Base-by-base conservation (phyloP, 2,329 filamentous ascomycete species). In the Fusarium brachygibbosum region DNA sequence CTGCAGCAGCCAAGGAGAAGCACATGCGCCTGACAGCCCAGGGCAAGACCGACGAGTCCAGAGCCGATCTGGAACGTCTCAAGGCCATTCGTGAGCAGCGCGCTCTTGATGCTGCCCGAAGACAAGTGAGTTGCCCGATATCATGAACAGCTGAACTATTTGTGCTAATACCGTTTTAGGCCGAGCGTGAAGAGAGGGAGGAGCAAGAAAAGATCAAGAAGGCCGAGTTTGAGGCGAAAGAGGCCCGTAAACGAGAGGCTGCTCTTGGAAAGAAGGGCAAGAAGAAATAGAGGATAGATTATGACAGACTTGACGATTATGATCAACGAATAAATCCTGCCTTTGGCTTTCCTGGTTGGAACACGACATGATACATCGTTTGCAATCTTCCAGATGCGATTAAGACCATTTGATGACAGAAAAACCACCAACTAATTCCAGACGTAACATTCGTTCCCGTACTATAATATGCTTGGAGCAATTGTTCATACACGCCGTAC, bases 41-140 rank as follows among this genome's bases (percentile, higher is more conserved):
- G 77, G 95, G 95, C 76, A 98, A 98, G 89, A 98, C 96, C 44
- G 96, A 99, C 65, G 93, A 98, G 85, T 94, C 95, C 48, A 91
- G 93, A 79, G 91, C 93, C 7, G 96, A 99, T 81, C 77, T 98
- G 72, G 95, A 93, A 62, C 88, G 96, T 58, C 82, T 99, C 76
- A 89, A 85, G 79, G 78, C 95, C 63, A 93, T 99, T 71, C 89
- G 90, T 48, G 93, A 97, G 85, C 91, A 93, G 83, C 88, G 96
- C 68, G 94, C 93, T 75, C 90, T 91, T 21, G 95, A 97, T 76
- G 89, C 93, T 54, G 92, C 90, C 31, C 85, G 93, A 74, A 94
- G 95, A 85, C 88, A 93, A 83, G 95, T 88, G 88, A 69, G 74
- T 58, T 17, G 11, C 34, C 13, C 13, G 17, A 12, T 11, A 29